Evolutionary conservation across 2,329 filamentous ascomycete genomes (phyloP).

Genomic region (Penicillium sp.): DNA sequence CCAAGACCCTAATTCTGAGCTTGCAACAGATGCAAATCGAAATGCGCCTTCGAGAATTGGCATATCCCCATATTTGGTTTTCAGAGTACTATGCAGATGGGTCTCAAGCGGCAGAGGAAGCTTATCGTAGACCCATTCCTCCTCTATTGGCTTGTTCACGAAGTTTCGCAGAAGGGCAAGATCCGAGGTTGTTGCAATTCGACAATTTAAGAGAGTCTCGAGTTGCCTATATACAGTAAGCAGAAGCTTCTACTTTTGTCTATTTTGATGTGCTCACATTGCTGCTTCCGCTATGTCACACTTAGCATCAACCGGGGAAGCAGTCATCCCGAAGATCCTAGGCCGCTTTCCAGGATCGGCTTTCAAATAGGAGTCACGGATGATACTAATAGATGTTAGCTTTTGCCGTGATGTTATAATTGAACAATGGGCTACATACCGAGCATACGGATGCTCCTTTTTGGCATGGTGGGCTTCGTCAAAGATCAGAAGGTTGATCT

Average conservation of each 20-base stretch:
- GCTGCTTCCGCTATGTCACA: slow-evolving; percentile 69
- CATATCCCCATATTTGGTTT: slow-evolving; percentile 51
- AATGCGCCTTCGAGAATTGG: slow-evolving; percentile 57
- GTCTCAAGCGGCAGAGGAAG: slow-evolving; percentile 59
- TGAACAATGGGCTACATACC: slow-evolving; percentile 34
- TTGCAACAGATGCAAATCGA: slow-evolving; percentile 56
- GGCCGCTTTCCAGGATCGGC: slow-evolving; percentile 55
- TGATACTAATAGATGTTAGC: slow-evolving; percentile 54
- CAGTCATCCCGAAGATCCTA: slow-evolving; percentile 92
- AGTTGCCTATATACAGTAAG: slow-evolving; percentile 53
- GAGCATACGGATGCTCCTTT: slow-evolving; percentile 85
- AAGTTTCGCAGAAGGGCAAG: slow-evolving; percentile 57
- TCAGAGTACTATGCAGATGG: slow-evolving; percentile 58
- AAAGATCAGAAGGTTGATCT: slow-evolving; percentile 88
- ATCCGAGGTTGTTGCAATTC: slow-evolving; percentile 75
- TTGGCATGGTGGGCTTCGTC: slow-evolving; percentile 97
- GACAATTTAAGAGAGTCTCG: slow-evolving; percentile 72
- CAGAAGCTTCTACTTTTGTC: not conserved
- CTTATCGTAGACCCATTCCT: slow-evolving; percentile 56
- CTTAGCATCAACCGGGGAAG: slow-evolving; percentile 85
- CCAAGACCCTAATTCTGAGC: slow-evolving; percentile 73
- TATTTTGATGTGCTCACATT: slow-evolving; percentile 30
- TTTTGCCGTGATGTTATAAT: not conserved
- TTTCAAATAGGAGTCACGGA: slow-evolving; percentile 76
- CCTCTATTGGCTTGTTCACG: slow-evolving; percentile 58